Conservation (phyloP, 2,329 filamentous ascomycete species). For the Microdochium trichocladiopsis region DNA sequence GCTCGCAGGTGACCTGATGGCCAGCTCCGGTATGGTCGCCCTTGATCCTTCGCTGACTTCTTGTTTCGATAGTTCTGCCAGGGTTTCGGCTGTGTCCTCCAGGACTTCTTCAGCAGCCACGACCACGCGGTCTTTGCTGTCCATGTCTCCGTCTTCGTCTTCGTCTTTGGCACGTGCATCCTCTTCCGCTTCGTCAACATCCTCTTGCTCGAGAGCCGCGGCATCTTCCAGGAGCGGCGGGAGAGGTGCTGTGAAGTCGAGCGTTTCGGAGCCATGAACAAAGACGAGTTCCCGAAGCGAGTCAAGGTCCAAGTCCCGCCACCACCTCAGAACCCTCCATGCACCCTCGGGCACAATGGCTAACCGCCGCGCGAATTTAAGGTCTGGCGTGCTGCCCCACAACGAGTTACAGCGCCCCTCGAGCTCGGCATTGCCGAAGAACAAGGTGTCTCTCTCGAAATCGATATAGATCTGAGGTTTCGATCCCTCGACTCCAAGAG, state of each 20-base stretch:
- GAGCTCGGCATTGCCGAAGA: slow-evolving; percentile 20
- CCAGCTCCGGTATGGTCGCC: too few species aligned
- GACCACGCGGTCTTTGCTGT: too few species aligned
- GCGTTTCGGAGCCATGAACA: slow-evolving; percentile 18
- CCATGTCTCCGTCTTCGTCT: neutral
- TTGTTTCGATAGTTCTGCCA: too few species aligned
- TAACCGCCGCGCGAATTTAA: slow-evolving; percentile 15
- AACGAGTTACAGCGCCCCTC: slow-evolving; percentile 16
- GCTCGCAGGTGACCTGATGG: too few species aligned
- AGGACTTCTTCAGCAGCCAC: too few species aligned
- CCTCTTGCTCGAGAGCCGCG: slow-evolving; percentile 7
- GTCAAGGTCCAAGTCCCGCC: slow-evolving; percentile 16
- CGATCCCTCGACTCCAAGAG: slow-evolving; percentile 14
- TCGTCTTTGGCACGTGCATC: too few species aligned
- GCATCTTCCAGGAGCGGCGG: slow-evolving; percentile 19
- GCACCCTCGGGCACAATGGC: slow-evolving; percentile 22
- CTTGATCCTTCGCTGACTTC: too few species aligned
- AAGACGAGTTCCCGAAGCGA: slow-evolving; percentile 21
- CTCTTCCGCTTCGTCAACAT: too few species aligned
- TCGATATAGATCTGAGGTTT: slow-evolving; percentile 21
- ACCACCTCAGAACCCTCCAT: slow-evolving; percentile 18
- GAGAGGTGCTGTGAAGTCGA: slow-evolving; percentile 11
- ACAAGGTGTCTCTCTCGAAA: slow-evolving; percentile 20
- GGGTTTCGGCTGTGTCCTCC: too few species aligned
- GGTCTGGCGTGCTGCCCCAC: slow-evolving; percentile 17